Conservation (phyloP, 257 asterid genomes). For the Plantago ovata region DNA sequence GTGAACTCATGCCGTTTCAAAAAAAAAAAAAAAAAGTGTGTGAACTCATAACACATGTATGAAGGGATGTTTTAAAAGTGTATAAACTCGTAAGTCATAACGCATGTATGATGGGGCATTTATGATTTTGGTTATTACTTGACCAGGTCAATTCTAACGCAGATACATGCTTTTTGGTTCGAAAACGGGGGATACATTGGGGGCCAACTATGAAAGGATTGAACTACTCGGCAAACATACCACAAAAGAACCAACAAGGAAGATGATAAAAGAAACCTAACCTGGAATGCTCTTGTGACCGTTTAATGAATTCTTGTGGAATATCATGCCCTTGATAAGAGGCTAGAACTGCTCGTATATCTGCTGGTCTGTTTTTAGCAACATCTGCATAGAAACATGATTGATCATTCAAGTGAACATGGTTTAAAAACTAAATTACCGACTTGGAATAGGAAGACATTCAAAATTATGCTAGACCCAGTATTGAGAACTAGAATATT, state of each 20-base stretch:
- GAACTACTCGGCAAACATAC: background rate
- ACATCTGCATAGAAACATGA: constrained; percentile 54
- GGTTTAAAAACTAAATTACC: background rate
- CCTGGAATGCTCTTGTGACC: constrained; percentile 80
- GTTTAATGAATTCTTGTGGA: constrained; percentile 76
- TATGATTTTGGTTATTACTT: too few species aligned
- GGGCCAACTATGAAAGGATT: background rate
- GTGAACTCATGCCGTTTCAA: too few species aligned
- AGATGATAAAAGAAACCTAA: constrained; percentile 21
- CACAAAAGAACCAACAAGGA: background rate
- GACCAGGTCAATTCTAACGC: too few species aligned
- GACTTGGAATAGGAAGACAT: constrained; percentile 17
- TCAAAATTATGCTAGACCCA: background rate
- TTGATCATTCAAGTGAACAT: constrained; percentile 1
- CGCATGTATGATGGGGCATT: too few species aligned
- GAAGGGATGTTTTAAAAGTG: too few species aligned
- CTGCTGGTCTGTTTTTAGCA: constrained; percentile 69
- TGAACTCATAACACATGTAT: too few species aligned
- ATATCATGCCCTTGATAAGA: constrained; percentile 84
- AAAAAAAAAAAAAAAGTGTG: too few species aligned
- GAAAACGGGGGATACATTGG: too few species aligned
- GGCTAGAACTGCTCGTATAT: constrained; percentile 73
- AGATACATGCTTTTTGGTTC: background rate
- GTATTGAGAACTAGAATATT: constrained; percentile 23
- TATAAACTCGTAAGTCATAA: too few species aligned